phyloP scores from a whole-genome alignment of 2,329 filamentous ascomycete genomes.

The Colletotrichum abscissum region DNA sequence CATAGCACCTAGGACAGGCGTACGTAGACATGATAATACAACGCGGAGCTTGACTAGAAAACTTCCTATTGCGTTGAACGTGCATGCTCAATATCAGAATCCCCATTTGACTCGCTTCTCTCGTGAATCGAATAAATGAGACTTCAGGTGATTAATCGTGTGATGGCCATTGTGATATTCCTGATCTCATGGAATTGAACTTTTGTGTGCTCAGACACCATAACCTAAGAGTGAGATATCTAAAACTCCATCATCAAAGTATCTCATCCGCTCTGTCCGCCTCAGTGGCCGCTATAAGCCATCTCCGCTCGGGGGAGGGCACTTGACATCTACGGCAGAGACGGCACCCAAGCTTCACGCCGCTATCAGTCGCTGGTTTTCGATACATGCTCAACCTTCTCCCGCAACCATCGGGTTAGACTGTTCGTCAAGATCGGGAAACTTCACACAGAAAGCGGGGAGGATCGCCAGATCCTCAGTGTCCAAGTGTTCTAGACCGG shows the following conservation, averaged over 20 bases:
- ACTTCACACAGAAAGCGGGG: background rate
- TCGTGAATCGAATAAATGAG: background rate
- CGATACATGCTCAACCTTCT: background rate
- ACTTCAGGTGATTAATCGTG: too few relatives aligned
- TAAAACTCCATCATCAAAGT: background rate
- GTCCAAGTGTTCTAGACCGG: background rate
- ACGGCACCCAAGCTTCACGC: background rate
- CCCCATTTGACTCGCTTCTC: background rate
- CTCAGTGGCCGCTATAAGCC: background rate
- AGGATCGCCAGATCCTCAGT: background rate
- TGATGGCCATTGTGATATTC: background rate
- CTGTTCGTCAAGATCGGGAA: background rate
- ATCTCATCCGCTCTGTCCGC: background rate
- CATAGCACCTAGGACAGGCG: conserved; percentile 6
- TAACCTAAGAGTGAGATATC: background rate
- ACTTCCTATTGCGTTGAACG: background rate
- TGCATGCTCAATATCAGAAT: background rate
- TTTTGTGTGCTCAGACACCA: background rate
- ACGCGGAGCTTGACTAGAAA: background rate
- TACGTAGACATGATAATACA: conserved; percentile 25
- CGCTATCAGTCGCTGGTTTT: background rate
- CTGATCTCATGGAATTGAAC: background rate
- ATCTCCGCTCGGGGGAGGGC: background rate
- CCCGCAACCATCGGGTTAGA: background rate
- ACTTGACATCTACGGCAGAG: background rate